Conservation (phyloP, 306 rosid genomes). For the Cucumis melo region DNA sequence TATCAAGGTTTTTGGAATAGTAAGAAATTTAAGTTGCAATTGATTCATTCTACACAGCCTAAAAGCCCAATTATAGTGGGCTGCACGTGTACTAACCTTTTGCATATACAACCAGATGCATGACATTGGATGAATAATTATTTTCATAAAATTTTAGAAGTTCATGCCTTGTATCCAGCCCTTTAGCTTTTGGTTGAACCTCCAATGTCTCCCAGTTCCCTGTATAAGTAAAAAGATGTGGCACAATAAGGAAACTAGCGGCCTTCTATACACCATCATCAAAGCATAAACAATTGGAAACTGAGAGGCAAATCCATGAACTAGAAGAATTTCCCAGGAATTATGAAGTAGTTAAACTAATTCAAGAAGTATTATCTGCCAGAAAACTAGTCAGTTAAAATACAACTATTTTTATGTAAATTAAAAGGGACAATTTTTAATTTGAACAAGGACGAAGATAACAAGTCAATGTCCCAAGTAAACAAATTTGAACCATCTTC, state of each 20-base stretch:
- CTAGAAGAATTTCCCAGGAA: neutral
- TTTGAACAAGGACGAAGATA: neutral
- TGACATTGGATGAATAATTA: conserved; percentile 79
- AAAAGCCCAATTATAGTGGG: neutral
- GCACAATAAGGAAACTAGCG: neutral
- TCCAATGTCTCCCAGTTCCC: conserved; percentile 97
- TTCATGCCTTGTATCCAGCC: conserved; percentile 72
- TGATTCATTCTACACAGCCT: neutral
- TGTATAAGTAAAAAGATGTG: conserved; percentile 2
- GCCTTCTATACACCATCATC: neutral
- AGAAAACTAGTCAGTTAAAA: neutral
- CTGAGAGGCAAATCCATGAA: neutral
- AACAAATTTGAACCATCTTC: neutral
- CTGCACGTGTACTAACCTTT: conserved; percentile 40
- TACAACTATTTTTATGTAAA: neutral
- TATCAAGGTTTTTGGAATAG: conserved; percentile 67
- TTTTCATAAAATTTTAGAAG: conserved; percentile 67
- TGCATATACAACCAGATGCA: conserved; percentile 72
- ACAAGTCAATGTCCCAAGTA: neutral
- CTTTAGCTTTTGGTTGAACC: conserved; percentile 73
- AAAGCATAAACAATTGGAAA: neutral
- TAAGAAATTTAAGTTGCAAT: conserved; percentile 7
- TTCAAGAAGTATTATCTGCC: neutral
- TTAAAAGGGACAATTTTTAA: neutral
- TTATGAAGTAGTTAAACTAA: neutral